Base-by-base conservation (phyloP, 495 filamentous ascomycete species). In the Hyaloscypha finlandica region DNA sequence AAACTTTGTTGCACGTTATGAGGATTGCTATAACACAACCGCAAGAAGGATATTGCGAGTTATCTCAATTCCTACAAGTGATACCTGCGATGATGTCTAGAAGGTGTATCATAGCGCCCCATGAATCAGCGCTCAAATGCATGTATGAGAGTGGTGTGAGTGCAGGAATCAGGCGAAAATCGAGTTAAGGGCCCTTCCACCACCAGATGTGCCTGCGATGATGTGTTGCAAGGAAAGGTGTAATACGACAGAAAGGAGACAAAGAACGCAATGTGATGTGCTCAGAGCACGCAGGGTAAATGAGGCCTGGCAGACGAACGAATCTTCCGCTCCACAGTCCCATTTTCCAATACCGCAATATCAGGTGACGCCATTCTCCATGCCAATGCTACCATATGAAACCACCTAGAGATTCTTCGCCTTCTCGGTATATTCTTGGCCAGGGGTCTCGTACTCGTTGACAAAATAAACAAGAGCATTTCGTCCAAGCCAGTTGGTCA, bases 401-500 rank as follows among this genome's bases (percentile, higher is more conserved):
- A 53, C 51, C n/a, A 58, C 25, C 48, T 72, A 70, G 39, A 56
- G 35, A 29, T 56, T 53, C 52, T 80, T 78, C 4, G 83, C 81
- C 64, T 79, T 77, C 29, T 85, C 82, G 58, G 81, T 69, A 65
- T 86, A 86, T 42, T 81, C 82, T 58, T 77, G 75, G 9, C 74
- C 71, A 0, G 83, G 83, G 0, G 75, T 86, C 74, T 94, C 88
- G 74, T 98, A 99, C 61, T 87, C 83, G 60, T 80, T 88, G 32
- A 86, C 82, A 74, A 99, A 96, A 77, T 92, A 97, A 32, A 83
- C 83, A 51, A 84, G 77, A 0, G 84, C 85, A 72, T 96, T 87
- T 65, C 88, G 89, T 29, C 86, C 84, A 65, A 99, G 79, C 90
- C 92, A 99, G 45, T 84, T 80, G 6, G 89, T 89, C 70, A 99